Conservation (phyloP, 2,329 filamentous ascomycete species). For the Ascochyta lentis region DNA sequence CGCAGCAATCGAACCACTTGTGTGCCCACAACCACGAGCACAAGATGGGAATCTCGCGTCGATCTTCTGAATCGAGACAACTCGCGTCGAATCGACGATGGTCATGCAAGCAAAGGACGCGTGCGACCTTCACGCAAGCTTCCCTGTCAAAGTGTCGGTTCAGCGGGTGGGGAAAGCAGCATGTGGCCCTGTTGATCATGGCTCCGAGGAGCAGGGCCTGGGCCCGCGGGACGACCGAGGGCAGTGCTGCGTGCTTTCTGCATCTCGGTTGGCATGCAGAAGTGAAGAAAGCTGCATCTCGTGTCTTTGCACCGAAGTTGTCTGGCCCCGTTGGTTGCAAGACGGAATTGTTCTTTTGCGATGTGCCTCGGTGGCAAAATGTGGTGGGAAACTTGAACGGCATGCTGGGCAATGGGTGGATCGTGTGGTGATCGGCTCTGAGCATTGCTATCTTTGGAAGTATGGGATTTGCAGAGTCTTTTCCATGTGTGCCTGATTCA, state of each 20-base stretch:
- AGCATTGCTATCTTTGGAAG: not conserved
- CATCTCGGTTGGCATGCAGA: not conserved
- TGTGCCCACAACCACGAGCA: not conserved
- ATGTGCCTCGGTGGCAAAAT: not conserved
- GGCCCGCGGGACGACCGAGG: not conserved
- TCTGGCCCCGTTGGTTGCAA: not conserved
- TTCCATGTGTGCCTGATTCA: not conserved
- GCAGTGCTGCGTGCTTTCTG: not conserved
- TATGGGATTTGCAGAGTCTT: constrained; percentile 6
- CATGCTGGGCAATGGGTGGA: not conserved
- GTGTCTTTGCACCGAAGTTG: not conserved
- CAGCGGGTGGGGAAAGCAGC: not conserved
- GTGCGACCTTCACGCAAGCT: constrained; percentile 7
- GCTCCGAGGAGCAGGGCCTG: not conserved
- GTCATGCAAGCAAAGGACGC: not conserved
- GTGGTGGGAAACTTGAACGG: not conserved
- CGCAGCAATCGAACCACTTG: not conserved
- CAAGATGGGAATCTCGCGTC: not conserved
- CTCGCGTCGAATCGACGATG: not conserved
- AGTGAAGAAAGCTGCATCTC: constrained; percentile 7
- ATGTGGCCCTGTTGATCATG: constrained; percentile 4
- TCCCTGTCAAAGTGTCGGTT: not conserved
- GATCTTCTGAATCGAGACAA: not conserved
- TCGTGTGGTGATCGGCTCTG: constrained; percentile 1
- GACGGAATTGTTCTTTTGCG: not conserved